phyloP scores from a whole-genome alignment of 2,329 filamentous ascomycete species.

The Cercospora zeina region DNA sequence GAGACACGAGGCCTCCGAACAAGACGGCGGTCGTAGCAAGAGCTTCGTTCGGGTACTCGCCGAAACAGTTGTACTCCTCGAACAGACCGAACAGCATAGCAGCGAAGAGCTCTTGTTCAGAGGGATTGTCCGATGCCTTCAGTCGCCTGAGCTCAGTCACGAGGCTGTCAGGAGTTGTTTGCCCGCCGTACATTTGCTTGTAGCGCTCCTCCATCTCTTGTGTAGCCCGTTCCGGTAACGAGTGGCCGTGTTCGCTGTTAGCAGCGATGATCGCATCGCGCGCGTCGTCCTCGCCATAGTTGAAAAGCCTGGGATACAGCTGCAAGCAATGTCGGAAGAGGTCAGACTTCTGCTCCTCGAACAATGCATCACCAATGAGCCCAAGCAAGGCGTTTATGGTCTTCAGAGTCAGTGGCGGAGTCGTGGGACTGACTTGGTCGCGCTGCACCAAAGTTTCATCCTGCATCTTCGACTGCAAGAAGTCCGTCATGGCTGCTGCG shows the following conservation, averaged over 20 bases:
- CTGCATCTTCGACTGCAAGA: conserved; percentile 79
- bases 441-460: conserved; percentile 76
- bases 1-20: conserved; percentile 86
- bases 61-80: conserved; percentile 94
- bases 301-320: conserved; percentile 90
- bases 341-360: conserved; percentile 69
- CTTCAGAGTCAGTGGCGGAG: conserved; percentile 76
- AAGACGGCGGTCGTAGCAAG: conserved; percentile 93
- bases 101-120: conserved; percentile 91
- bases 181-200: conserved; percentile 94
- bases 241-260: conserved; percentile 75
- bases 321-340: conserved; percentile 88
- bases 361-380: conserved; percentile 65
- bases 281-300: conserved; percentile 75
- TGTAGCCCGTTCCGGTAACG: conserved; percentile 74
- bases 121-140: conserved; percentile 79
- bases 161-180: conserved; percentile 81
- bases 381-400: conserved; percentile 79
- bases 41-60: conserved; percentile 93
- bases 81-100: conserved; percentile 99
- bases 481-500: conserved; percentile 71
- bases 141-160: conserved; percentile 81
- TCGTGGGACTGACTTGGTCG: conserved; percentile 65
- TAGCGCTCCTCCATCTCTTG: conserved; percentile 96
- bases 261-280: conserved; percentile 87